Percentiles rank a stretch among this genome's conserved stretches.
phyloP scores from a whole-genome alignment of 805 yeast genomes.

The Candida germanica region DNA sequence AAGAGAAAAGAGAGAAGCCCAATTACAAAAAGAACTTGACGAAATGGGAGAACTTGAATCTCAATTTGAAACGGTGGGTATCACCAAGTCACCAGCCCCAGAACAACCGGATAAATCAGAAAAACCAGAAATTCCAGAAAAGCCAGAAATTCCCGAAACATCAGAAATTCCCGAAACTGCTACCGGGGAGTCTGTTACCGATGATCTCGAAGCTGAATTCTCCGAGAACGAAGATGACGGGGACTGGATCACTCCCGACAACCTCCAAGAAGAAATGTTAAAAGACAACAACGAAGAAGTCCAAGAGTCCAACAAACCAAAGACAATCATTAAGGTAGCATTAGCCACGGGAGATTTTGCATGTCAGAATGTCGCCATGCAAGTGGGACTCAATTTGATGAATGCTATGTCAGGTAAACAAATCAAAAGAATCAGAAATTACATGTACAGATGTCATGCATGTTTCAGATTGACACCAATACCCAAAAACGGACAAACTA shows the following conservation, averaged over 20 bases:
- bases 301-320: conserved; percentile 27
- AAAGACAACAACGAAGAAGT: conserved; percentile 65
- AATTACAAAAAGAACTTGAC: conserved; percentile 25
- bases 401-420: conserved; percentile 80
- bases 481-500: conserved; percentile 69
- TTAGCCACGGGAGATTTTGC: conserved; percentile 96
- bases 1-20: conserved; percentile 52
- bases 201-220: conserved; percentile 45
- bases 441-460: conserved; percentile 96
- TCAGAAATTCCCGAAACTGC: conserved; percentile 8
- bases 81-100: neutral
- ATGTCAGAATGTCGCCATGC: conserved; percentile 91
- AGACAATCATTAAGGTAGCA: conserved; percentile 63
- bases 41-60: conserved; percentile 13
- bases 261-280: conserved; percentile 63
- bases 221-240: conserved; percentile 81
- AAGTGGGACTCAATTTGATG: conserved; percentile 83
- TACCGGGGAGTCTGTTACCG: too few relatives aligned
- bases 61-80: conserved; percentile 2
- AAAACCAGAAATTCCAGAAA: neutral
- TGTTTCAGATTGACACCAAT: conserved; percentile 83
- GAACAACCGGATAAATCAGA: neutral
- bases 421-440: conserved; percentile 81
- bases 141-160: neutral
- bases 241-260: conserved; percentile 92